A percentile compares a stretch with the other conserved stretches of the same genome.
These are phyloP conservation scores for Pleurotus giganteus DNA, from an alignment of 768 basidiomycete genomes.

Conservation along the genomic window DNA sequence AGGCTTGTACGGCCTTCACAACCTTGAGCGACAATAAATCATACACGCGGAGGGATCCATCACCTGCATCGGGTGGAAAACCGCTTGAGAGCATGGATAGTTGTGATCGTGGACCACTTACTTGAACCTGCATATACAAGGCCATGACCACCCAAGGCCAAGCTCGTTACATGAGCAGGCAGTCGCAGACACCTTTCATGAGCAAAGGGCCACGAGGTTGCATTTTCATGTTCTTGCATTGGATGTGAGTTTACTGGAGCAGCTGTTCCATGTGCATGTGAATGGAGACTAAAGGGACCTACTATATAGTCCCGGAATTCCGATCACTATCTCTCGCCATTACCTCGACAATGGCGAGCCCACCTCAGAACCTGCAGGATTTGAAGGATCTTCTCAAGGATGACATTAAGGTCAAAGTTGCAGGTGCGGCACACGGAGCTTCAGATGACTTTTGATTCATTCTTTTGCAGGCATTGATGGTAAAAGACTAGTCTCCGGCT, in stretches of 20 bases:
- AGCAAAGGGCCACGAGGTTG: conserved; percentile 1
- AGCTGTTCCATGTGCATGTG: neutral
- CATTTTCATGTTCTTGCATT: conserved; percentile 1
- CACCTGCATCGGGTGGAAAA: conserved; percentile 39
- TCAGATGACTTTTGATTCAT: neutral
- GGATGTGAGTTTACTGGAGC: neutral
- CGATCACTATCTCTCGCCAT: neutral
- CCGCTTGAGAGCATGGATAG: neutral
- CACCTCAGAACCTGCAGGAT: conserved; percentile 47
- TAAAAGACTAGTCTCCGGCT: conserved; percentile 26
- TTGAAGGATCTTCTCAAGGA: conserved; percentile 49
- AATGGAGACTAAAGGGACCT: neutral
- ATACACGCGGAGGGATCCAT: conserved; percentile 71
- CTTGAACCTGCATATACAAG: conserved; percentile 65
- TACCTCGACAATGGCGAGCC: conserved; percentile 14
- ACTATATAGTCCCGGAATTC: neutral
- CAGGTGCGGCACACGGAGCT: conserved; percentile 42
- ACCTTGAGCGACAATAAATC: conserved; percentile 58
- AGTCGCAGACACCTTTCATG: neutral
- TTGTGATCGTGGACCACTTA: conserved; percentile 21
- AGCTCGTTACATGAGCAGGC: conserved; percentile 5
- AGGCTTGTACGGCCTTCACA: conserved; percentile 56
- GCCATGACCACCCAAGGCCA: conserved; percentile 5
- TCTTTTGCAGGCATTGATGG: conserved; percentile 56
- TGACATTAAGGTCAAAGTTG: conserved; percentile 91